These are phyloP conservation scores for Hypoxylon cercidicola DNA, from an alignment of 495 filamentous ascomycete species.

Conservation along the genomic window DNA sequence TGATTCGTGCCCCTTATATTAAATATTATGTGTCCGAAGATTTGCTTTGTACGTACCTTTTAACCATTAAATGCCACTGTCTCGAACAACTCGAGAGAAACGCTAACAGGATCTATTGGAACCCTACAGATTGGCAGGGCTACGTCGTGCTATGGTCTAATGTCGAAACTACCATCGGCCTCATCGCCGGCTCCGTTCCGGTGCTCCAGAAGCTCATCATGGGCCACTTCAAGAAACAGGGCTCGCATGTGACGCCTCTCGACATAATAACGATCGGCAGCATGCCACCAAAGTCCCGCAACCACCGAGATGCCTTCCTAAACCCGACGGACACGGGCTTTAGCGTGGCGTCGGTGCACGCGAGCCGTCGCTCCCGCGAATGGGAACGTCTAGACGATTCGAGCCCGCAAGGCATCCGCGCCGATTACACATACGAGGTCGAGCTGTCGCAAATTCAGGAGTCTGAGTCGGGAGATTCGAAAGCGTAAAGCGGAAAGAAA, in stretches of 20 bases:
- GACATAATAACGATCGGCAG: constrained; percentile 55
- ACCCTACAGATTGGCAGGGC: constrained; percentile 15
- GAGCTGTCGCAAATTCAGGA: constrained; percentile 7
- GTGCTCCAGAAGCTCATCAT: constrained; percentile 27
- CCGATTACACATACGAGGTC: constrained; percentile 31
- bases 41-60: constrained; percentile 21
- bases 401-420: constrained; percentile 8
- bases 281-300: neutral
- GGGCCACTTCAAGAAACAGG: constrained; percentile 56
- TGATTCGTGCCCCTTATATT: constrained; percentile 31
- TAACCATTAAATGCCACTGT: neutral
- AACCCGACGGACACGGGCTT: constrained; percentile 26
- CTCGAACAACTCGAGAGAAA: neutral
- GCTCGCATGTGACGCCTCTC: neutral
- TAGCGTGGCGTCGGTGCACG: constrained; percentile 17
- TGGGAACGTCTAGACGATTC: constrained; percentile 28
- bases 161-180: constrained; percentile 32
- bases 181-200: constrained; percentile 35
- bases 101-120: neutral
- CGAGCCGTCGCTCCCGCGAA: constrained; percentile 11
- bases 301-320: constrained; percentile 1
- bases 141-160: constrained; percentile 28
- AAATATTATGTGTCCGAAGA: constrained; percentile 7
- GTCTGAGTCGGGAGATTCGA: neutral
- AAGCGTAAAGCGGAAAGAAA: neutral